phyloP scores from a whole-genome alignment of 257 asterid genomes.

The Avicennia marina region DNA sequence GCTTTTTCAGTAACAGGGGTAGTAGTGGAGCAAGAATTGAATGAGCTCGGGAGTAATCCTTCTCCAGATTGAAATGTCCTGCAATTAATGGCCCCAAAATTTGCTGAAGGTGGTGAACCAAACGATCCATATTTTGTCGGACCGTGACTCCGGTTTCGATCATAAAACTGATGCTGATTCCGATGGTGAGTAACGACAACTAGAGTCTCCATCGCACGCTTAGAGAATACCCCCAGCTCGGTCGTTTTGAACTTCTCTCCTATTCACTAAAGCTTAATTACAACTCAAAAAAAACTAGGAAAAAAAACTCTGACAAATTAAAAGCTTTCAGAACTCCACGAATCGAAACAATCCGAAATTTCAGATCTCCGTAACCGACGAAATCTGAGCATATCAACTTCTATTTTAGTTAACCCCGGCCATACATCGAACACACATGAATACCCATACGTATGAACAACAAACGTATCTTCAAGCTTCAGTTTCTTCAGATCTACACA shows the following conservation, averaged over 20 bases:
- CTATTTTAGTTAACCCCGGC: constrained; percentile 21
- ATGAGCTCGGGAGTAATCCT: constrained; percentile 44
- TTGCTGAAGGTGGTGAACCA: constrained; percentile 29
- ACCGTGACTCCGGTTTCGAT: constrained; percentile 26
- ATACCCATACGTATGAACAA: constrained; percentile 19
- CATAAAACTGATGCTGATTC: constrained; percentile 40
- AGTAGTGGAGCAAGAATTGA: constrained; percentile 20
- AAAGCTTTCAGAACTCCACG: constrained; percentile 6
- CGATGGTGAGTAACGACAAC: constrained; percentile 60
- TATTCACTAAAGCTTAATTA: constrained; percentile 17
- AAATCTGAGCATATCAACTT: constrained; percentile 50
- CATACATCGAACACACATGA: constrained; percentile 45
- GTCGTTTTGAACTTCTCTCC: not conserved
- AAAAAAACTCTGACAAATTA: constrained; percentile 8
- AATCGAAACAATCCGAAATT: constrained; percentile 14
- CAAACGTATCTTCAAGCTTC: constrained; percentile 30
- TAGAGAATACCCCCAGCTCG: constrained; percentile 4
- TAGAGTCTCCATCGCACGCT: constrained; percentile 57
- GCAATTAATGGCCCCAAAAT: constrained; percentile 35
- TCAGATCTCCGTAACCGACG: constrained; percentile 83
- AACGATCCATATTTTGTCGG: constrained; percentile 18
- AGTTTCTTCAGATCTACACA: constrained; percentile 81
- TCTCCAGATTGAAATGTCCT: constrained; percentile 41
- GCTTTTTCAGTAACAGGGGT: constrained; percentile 29
- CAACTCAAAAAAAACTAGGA: not conserved